Evolutionary conservation across 805 yeast genomes (phyloP), one percentile per base, ranked within the genome.

Genomic region (Candida bentonensis): DNA sequence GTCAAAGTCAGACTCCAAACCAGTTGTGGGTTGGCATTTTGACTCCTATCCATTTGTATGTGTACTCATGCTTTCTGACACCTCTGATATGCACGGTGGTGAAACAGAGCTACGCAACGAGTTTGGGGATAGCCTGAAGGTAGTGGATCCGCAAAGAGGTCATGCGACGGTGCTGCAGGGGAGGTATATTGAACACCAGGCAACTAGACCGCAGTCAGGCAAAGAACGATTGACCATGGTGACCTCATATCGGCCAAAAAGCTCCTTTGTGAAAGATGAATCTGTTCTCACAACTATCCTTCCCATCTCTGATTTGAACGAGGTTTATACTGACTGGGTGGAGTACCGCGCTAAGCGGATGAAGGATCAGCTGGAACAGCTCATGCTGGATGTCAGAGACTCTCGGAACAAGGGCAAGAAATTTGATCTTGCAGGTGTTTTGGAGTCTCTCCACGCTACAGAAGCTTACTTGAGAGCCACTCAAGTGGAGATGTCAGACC

Each of bases 21-120:
- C 76, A 21, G 67, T 75, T 39, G 78, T 75, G 28, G 74, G 75
- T 22, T 76, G 82, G 82, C 82, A 76, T 62, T 57, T 63, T 44
- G 82, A 76, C 54, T 68, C 77, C n/a, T 75, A 74, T 46, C 81
- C 80, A n/a, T 74, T 73, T 55, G 81, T 76, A 15, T 76, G 80
- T 58, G 82, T 76, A 15, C 63, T 76, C 47, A 76, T 76, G 82
- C 54, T 76, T 40, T 69, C 76, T 23, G 80, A 76, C 53, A 76
- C 82, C 7, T 49, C 69, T 2, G 59, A 65, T 39, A 75, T 76
- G 80, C 62, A 70, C 55, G 81, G 81, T 23, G 81, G 81, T 42
- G 81, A 75, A 54, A 69, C 74, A 1, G 62, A 62, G 4, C 58
- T 69, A 30, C 59, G 65, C 47, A 63, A 61, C 62, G 71, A 70